Base-by-base conservation (phyloP, 2,329 filamentous ascomycete species). In the Paecilomyces sp. region DNA sequence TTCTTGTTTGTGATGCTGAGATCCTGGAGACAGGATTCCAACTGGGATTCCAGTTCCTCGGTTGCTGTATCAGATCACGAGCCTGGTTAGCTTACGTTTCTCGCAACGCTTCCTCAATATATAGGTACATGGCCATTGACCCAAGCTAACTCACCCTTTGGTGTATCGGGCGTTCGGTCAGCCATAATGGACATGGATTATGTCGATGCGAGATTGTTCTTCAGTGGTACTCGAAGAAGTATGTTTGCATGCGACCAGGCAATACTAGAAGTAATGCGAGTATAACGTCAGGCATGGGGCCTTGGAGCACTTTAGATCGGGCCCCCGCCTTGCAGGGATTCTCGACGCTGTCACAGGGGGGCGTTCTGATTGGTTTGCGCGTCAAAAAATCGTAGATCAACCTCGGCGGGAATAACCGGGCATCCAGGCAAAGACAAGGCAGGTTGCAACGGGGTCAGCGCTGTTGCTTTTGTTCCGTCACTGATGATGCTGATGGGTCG, bases 1-100 rank as follows among this genome's bases (percentile, higher is more conserved):
- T 65, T 68, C 56, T 70, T 70, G 58, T 65, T 64, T 57, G 65
- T 65, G 62, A 75, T 69, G 57, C 63, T 61, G 24, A 63, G 57
- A 24, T 55, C 41, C 50, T 62, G 58, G 36, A 66, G 57, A 36
- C 56, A 63, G 58, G 64, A 64, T 58, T 56, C 57, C 55, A 66
- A 58, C 55, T 63, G 58, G 58, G 64, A 64, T 58, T 56, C 57
- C 55, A 66, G 59, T 51, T 63, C 58, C 65, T 68, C 56, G 57
- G 61, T 63, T 59, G 61, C 50, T 66, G 64, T 64, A 22, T 18
- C n/a, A n/a, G 18, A 15, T 47, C 41, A 22, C n/a, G 18, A 22
- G 15, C 18, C 41, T 47, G 8, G n/a, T 47, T n/a, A 47, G 41
- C 15, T 6, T 15, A 47, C n/a, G 41, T 47, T 22, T 47, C 41